Base-by-base conservation (phyloP, 768 basidiomycete genomes). In the Dictyophora rubrovolvata region DNA sequence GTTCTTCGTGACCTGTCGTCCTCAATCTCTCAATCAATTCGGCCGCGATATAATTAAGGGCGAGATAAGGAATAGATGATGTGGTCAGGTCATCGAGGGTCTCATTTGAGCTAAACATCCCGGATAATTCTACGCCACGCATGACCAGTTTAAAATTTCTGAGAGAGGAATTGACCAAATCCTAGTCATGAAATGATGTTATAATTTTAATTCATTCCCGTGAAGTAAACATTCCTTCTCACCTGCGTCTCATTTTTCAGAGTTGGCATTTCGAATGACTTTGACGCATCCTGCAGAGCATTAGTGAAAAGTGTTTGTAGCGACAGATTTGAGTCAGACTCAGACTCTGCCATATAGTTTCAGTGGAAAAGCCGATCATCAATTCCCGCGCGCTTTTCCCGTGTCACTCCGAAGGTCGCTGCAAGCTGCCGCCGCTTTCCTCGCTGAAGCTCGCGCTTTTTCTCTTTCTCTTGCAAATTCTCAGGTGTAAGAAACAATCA, bases 41-140 rank as follows among this genome's bases (percentile, higher is more conserved):
- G 18, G 85, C 81, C 36, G 75, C 67, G 20, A 83, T 77, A 66
- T 79, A 93, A 0, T 87, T 85, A 4, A 89, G 82, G 46, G 84
- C 74, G 11, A 95, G 75, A 70, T 89, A 93, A 1, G 85, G 72
- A 36, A 93, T 72, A 72, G 93, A 83, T 35, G 76, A 71, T 1
- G 91, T 90, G 2, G 87, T 76, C 57, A 95, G 83, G 69, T 95
- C 92, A 49, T 91, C 87, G 17, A 93, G 72, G 0, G 76, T 76
- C 66, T 95, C 92, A 65, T 94, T 94, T 3, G 84, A 75, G 60
- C 90, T 93, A 73, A 94, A 92, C 36, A 94, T 71, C 0, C 82
- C 79, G 48, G 93, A 74, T 42, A 75, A 77, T 22, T 76, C 63
- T 57, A 92, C 75, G 22, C 82, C 79, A 34, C 76, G 71, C 50